These are phyloP conservation scores for Acidomyces sp. DNA, from an alignment of 495 filamentous ascomycete genomes.

Conservation along the genomic window DNA sequence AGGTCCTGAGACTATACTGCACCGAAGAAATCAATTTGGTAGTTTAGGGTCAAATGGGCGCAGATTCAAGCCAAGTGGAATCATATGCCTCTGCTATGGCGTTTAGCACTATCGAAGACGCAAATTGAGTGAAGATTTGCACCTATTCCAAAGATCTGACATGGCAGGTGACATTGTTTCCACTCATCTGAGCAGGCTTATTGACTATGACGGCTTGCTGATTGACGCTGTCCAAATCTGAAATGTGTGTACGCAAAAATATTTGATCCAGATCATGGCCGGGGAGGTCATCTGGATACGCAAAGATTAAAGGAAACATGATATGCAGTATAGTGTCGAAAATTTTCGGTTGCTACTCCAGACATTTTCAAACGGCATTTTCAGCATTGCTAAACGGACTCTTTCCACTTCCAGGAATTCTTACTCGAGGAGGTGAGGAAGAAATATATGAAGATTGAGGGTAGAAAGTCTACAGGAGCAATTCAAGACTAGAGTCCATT, in stretches of 20 bases:
- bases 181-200: slow-evolving; percentile 32
- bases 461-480: slow-evolving; percentile 41
- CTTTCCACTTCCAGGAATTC: too few species aligned
- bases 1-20: slow-evolving; percentile 47
- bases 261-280: slow-evolving; percentile 36
- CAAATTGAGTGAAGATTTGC: slow-evolving; percentile 36
- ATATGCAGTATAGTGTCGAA: slow-evolving; percentile 44
- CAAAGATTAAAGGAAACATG: slow-evolving; percentile 44
- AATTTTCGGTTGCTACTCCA: slow-evolving; percentile 47
- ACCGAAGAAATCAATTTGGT: slow-evolving; percentile 35
- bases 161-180: slow-evolving; percentile 31
- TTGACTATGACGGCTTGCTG: slow-evolving; percentile 33
- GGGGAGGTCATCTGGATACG: slow-evolving; percentile 41
- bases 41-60: slow-evolving; percentile 34
- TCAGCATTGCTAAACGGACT: too few species aligned
- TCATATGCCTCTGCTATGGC: slow-evolving; percentile 33
- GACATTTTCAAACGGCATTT: too few species aligned
- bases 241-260: slow-evolving; percentile 34
- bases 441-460: slow-evolving; percentile 41
- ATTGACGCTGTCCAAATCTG: slow-evolving; percentile 30
- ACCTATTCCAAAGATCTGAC: slow-evolving; percentile 39
- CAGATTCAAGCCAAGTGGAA: slow-evolving; percentile 36
- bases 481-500: slow-evolving; percentile 36
- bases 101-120: slow-evolving; percentile 36
- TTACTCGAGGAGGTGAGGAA: slow-evolving; percentile 40